Conservation (phyloP, 2,329 filamentous ascomycete species). For the Colletotrichum zoysiae region DNA sequence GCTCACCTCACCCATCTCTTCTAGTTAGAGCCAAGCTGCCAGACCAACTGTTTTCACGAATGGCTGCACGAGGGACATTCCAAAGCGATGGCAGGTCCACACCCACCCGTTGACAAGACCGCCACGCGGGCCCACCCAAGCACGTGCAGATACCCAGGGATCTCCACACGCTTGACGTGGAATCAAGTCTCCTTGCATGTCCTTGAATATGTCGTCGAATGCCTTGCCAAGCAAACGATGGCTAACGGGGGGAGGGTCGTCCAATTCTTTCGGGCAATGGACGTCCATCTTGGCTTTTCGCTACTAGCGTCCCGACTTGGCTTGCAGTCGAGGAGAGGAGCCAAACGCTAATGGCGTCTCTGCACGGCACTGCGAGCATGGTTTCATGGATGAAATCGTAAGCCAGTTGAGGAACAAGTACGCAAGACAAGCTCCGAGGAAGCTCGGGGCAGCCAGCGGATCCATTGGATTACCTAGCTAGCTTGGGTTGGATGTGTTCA, state of each 20-base stretch:
- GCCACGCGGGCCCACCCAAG: background rate
- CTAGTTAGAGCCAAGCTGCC: background rate
- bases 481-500: background rate
- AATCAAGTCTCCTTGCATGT: background rate
- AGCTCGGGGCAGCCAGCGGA: background rate
- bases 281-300: slow-evolving; percentile 20
- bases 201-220: background rate
- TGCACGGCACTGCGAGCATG: background rate
- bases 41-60: slow-evolving; percentile 10
- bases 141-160: background rate
- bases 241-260: background rate
- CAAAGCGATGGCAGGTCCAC: slow-evolving; percentile 16
- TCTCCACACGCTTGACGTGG: background rate
- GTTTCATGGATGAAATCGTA: background rate
- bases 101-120: too few species aligned
- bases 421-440: background rate
- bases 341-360: background rate
- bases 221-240: background rate
- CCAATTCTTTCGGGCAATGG: background rate
- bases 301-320: slow-evolving; percentile 19
- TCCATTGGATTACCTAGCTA: background rate
- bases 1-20: slow-evolving; percentile 9
- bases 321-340: slow-evolving; percentile 15
- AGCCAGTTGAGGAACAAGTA: background rate
- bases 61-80: slow-evolving; percentile 27